phyloP scores from a whole-genome alignment of 139 green algal species.

The Pleodorina starrii region DNA sequence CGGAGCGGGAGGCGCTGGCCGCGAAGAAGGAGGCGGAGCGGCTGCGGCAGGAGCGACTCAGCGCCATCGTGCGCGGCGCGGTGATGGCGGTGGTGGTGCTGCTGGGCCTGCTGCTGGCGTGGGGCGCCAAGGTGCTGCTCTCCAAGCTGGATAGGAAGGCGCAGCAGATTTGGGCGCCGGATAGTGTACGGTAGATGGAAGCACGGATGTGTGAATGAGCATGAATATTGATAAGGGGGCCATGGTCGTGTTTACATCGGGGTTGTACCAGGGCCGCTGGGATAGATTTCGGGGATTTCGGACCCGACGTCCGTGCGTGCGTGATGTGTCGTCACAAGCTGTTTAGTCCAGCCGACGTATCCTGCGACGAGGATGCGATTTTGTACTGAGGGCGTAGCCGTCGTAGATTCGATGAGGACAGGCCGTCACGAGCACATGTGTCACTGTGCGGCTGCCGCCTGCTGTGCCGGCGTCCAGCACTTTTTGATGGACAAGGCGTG shows the following conservation, averaged over 20 bases:
- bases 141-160: neutral
- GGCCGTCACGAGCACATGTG: no score
- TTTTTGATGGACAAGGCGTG: constrained; percentile 85
- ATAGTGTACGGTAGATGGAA: neutral
- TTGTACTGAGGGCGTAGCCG: no score
- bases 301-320: no score
- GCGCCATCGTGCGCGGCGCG: neutral
- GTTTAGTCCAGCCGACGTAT: no score
- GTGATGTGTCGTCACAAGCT: no score
- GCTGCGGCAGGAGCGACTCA: constrained; percentile 26
- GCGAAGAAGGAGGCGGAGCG: constrained; percentile 43
- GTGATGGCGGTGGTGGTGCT: constrained; percentile 35
- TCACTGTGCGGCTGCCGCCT: neutral
- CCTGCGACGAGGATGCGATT: no score
- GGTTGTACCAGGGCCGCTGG: no score
- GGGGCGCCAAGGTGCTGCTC: neutral
- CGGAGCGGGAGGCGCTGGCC: constrained; percentile 58
- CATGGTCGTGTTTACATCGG: no score
- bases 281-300: no score
- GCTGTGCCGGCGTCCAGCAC: constrained; percentile 57
- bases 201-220: no score
- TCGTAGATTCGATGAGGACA: no score
- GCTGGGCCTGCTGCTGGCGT: constrained; percentile 24
- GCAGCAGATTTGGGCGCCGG: neutral
- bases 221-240: no score